A percentile compares a stretch with the other conserved stretches of the same genome.
Evolutionary conservation across 169 alveolate species (phyloP).

Genomic region (Neospora caninum): DNA sequence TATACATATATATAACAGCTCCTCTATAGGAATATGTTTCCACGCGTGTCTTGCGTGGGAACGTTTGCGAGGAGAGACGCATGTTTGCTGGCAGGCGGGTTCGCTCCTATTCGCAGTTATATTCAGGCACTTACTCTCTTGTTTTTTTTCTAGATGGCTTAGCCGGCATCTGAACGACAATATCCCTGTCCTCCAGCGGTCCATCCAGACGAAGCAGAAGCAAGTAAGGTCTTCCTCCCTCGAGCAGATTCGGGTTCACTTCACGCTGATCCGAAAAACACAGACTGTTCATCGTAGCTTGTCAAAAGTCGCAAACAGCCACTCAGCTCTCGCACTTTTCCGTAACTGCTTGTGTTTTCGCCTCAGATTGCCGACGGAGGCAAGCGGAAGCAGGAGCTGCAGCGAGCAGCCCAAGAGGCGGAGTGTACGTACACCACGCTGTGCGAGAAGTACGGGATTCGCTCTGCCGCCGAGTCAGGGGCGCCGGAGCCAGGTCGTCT

Average conservation of each 20-base stretch:
- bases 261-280: too few species aligned
- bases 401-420: constrained; percentile 21
- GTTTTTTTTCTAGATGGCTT: background rate
- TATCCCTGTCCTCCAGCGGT: background rate
- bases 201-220: constrained; percentile 8
- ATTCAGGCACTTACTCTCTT: too few species aligned
- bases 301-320: too few species aligned
- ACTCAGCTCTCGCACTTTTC: too few species aligned
- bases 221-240: background rate
- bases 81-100: too few species aligned
- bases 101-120: too few species aligned
- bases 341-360: too few species aligned
- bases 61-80: too few species aligned
- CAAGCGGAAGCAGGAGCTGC: constrained; percentile 27
- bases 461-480: background rate
- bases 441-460: background rate
- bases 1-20: background rate
- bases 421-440: background rate
- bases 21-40: background rate
- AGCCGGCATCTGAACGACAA: background rate
- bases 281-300: too few species aligned
- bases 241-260: too few species aligned
- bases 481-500: background rate
- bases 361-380: background rate
- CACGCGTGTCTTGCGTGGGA: background rate